These are phyloP conservation scores for Gracilaria caudata DNA, from an alignment of 23 red algal species.

Conservation along the genomic window DNA sequence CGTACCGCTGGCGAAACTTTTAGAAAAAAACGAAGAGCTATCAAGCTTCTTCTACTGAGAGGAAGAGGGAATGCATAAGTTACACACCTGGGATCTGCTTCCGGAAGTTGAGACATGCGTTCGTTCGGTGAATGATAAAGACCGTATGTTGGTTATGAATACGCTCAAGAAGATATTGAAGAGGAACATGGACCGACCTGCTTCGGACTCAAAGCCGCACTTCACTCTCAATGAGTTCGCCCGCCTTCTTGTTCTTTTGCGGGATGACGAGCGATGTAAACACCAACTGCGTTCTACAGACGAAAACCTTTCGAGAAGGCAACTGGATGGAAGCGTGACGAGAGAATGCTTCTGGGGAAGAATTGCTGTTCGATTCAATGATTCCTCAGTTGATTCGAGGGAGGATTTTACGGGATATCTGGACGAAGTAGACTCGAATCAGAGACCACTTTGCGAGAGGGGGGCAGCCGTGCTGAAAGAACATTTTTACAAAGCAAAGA, in stretches of 20 bases:
- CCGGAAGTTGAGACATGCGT: not conserved
- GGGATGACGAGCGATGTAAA: not conserved
- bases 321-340: not conserved
- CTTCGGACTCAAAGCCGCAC: not conserved
- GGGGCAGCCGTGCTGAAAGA: not conserved
- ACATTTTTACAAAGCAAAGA: not conserved
- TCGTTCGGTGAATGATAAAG: not conserved
- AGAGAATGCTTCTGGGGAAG: not conserved
- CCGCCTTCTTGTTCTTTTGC: not conserved
- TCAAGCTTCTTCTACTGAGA: not conserved
- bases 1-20: not conserved
- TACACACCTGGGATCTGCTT: not conserved
- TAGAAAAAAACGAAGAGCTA: not conserved
- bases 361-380: not conserved
- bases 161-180: not conserved
- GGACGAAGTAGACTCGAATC: not conserved
- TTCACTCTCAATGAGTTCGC: not conserved
- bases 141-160: not conserved
- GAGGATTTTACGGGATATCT: not conserved
- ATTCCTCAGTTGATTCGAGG: not conserved
- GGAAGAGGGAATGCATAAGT: not conserved
- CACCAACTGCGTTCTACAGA: not conserved
- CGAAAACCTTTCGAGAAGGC: not conserved
- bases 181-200: not conserved
- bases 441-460: not conserved